Base-by-base conservation (phyloP, 208 protist genomes). In the Trypanosoma rangeli region DNA sequence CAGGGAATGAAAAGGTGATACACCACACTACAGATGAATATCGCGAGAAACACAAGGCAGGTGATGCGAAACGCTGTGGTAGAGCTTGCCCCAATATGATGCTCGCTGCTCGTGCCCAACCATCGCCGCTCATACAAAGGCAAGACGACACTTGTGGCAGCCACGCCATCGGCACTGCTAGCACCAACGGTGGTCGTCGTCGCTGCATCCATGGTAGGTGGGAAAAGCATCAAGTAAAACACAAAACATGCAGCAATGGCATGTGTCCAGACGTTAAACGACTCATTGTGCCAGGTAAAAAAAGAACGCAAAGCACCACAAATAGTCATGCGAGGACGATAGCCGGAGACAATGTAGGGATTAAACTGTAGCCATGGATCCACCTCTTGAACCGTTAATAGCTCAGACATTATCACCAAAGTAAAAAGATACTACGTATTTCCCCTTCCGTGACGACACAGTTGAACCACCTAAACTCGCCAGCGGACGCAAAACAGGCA, bases 1-100 rank as follows among this genome's bases (percentile, higher is more conserved):
- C 82, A 89, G 0, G 84, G 84, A 79, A 89, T 90, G 55, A 90
- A 85, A 29, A 70, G 28, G 79, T 93, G 87, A 70, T 90, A 90
- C 20, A 55, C 48, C 22, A 74, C 68, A 50, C 80, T 87, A 8
- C 87, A 65, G 8, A 81, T n/a, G 68, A 90, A 93, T 29, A 77
- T 85, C 28, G 81, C 22, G n/a, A 81, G 18, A 44, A 88, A 75
- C 10, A 69, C 50, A 1, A 73, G 28, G 42, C 69, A 74, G 28
- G 61, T 74, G 13, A 0, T 8, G 2, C 61, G 69, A 67, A 74
- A 74, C 44, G 60, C 26, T 5, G 54, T 61, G 7, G 26, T 56
- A 24, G 69, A 52, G 31, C 28, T 48, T 12, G 42, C 29, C 15
- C n/a, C n/a, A 44, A 39, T 8, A 7, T 61, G 39, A 28, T 66